A percentile compares a stretch with the other conserved stretches of the same genome.
Evolutionary conservation across 2,329 filamentous ascomycete genomes (phyloP).

Genomic region (Microsporum audouinii): DNA sequence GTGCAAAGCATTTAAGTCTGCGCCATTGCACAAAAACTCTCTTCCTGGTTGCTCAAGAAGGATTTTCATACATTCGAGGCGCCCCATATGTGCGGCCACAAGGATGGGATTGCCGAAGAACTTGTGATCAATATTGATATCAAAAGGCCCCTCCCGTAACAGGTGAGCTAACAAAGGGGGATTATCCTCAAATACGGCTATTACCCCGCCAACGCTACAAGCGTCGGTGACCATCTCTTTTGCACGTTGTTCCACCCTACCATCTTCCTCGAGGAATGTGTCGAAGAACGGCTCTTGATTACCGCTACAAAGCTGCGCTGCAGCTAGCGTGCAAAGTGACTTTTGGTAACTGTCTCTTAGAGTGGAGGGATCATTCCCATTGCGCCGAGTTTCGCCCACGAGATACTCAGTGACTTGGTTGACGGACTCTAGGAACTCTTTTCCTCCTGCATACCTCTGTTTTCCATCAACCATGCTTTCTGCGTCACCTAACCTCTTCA

Average conservation of each 20-base stretch:
- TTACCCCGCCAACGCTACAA: neutral
- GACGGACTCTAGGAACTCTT: neutral
- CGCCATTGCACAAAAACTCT: neutral
- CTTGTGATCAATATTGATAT: neutral
- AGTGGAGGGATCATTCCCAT: neutral
- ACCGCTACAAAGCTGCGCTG: neutral
- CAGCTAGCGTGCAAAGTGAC: neutral
- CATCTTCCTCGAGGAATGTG: neutral
- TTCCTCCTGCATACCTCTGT: neutral
- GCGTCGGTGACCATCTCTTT: neutral
- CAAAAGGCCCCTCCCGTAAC: neutral
- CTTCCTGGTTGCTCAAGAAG: neutral
- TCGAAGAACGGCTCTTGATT: neutral
- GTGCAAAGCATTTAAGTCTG: neutral
- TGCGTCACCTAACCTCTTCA: neutral
- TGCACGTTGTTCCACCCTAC: neutral
- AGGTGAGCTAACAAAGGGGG: neutral
- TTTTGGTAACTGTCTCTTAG: neutral
- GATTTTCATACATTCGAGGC: neutral
- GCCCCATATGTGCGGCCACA: neutral
- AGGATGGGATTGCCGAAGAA: neutral
- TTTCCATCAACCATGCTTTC: neutral
- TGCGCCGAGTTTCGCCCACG: neutral
- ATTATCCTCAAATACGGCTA: neutral
- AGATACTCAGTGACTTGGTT: neutral